Evolutionary conservation across 331 rosid species (phyloP).

Genomic region (Dryas integrifolia): DNA sequence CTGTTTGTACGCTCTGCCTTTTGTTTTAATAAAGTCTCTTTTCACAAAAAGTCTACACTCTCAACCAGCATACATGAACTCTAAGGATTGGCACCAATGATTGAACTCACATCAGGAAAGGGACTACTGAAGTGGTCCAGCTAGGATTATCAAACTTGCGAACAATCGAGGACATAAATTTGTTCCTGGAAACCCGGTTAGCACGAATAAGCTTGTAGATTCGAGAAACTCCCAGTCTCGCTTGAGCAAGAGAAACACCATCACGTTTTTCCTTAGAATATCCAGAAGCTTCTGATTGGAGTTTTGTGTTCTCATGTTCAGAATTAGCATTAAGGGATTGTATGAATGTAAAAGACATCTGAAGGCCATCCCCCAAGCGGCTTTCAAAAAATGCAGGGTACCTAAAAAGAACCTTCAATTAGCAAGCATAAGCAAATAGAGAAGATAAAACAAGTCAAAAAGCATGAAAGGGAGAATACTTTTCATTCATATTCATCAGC

Average conservation of each 20-base stretch:
- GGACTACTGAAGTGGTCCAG: conserved; percentile 63
- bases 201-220: conserved; percentile 97
- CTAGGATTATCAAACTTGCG: conserved; percentile 80
- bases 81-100: conserved; percentile 13
- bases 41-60: conserved; percentile 5
- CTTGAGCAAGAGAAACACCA: conserved; percentile 63
- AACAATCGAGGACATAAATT: conserved; percentile 88
- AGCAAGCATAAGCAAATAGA: conserved; percentile 23
- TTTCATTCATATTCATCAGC: conserved; percentile 94
- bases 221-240: conserved; percentile 94
- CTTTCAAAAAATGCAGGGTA: conserved; percentile 97
- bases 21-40: too few species aligned
- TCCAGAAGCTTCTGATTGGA: conserved; percentile 47
- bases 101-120: conserved; percentile 76
- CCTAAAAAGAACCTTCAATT: conserved; percentile 56
- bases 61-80: conserved; percentile 3
- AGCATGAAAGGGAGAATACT: conserved; percentile 45
- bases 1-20: too few species aligned
- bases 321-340: conserved; percentile 54
- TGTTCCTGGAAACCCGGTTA: conserved; percentile 85
- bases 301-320: conserved; percentile 47
- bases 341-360: conserved; percentile 80
- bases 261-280: conserved; percentile 69
- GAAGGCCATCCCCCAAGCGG: conserved; percentile 98
- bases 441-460: neutral